Base-by-base conservation (phyloP, 1,139 yeast genomes). In the Torulaspora pretoriensis region DNA sequence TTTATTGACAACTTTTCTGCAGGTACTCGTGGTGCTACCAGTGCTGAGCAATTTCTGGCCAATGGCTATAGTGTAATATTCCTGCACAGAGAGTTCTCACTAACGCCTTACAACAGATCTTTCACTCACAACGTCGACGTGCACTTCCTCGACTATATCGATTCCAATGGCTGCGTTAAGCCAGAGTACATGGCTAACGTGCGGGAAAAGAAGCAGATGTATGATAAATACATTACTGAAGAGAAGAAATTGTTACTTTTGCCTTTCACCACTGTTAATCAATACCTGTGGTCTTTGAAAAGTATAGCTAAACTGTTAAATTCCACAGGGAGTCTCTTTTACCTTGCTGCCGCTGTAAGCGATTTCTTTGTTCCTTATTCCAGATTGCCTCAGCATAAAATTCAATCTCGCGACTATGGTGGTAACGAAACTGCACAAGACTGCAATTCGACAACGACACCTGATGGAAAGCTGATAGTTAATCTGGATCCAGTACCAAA, bases 1-100 rank as follows among this genome's bases (percentile, higher is more conserved):
- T 92, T 92, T 67, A 89, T 92, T 60, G 99, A 92, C 65, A 92
- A 92, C 63, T 94, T 94, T 65, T 83, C 95, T 56, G 97, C 97
- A 23, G 98, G 98, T 19, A 92, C 97, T 1, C 77, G 99, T 66
- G 98, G 98, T 45, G 95, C 98, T 8, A 83, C 96, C 0, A 83
- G 95, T 30, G 96, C 97, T 3, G 98, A 92, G 65, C 83, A 87
- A 63, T 87, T 92, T 55, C 70, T 94, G 45, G 86, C 83, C 49
- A 72, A 78, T 46, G 96, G 88, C 1, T 92, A 92, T 60, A 94
- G 96, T 4, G 98, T 92, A 35, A 83, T 92, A 31, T 92, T 92
- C 60, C 69, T 94, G 42, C 96, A 92, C 64, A 74, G 99, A 37
- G 97, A 92, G 64, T 90, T 88, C 67, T 85, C 96, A 0, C 72